Base-by-base conservation (phyloP, 2,329 filamentous ascomycete species). In the Paraconiothyrium sp. region DNA sequence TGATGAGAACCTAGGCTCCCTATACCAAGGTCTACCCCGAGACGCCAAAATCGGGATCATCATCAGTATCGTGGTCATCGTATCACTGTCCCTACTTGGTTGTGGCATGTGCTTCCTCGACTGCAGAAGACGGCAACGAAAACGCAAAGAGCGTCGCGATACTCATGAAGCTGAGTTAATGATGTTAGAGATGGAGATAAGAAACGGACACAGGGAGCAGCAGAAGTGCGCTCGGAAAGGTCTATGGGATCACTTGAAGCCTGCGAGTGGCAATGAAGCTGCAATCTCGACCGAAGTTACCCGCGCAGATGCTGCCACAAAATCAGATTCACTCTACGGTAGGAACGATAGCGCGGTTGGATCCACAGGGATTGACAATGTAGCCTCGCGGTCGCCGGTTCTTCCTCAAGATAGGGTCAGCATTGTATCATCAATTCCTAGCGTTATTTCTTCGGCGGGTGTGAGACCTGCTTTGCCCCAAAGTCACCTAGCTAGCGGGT, bases 1-100 rank as follows among this genome's bases (percentile, higher is more conserved):
- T 22, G 47, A 50, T 8, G 35, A 44, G 14, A 30, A 58, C 35
- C 47, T 37, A 20, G n/a, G 35, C 34, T 8, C 43, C 22, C 11
- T 49, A 30, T 24, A 56, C 37, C 52, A 44, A 16, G 32, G 49
- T n/a, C 54, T 62, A 32, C 35, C 35, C 22, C 62, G 61, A 32
- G 60, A 60, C 6, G 60, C 57, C 6, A 65, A 63, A 27, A 67
- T 67, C 39, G 67, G 67, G 32, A 59, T 70, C 41, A 61, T 60
- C 27, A 46, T 64, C 6, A 59, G 66, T 32, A 62, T 66, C 22
- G 54, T 57, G 4, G 62, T 67, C 22, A 49, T 64, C 16, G 62
- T 56, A 13, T 49, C 66, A 10, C 63, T 70, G 11, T 16, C 58
- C 3, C 20, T 66, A 20, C 41, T 70, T 20, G 65, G 59, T 2